Conservation (phyloP, 1,284 basidiomycete genomes). For the Mycosarcoma mackinlayi region DNA sequence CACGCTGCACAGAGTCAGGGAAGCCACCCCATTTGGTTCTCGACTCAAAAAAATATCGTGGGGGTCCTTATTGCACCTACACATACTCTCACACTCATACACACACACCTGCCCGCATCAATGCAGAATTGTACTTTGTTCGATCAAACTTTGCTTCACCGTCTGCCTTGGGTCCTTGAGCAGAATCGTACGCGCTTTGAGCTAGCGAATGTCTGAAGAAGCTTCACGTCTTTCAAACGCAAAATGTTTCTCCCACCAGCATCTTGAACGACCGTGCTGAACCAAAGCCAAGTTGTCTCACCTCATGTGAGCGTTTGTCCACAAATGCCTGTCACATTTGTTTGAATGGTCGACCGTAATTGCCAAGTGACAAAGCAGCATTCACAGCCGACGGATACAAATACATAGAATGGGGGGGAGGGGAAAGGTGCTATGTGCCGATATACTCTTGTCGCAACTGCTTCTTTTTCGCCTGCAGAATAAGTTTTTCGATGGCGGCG, state of each 20-base stretch:
- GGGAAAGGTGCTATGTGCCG: background rate
- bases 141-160: background rate
- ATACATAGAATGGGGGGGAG: background rate
- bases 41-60: background rate
- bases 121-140: slow-evolving; percentile 52
- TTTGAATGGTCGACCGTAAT: too few species aligned
- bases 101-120: slow-evolving; percentile 25
- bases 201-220: too few species aligned
- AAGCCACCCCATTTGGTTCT: background rate
- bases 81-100: slow-evolving; percentile 1
- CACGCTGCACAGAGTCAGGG: background rate
- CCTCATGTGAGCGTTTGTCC: too few species aligned
- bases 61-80: background rate
- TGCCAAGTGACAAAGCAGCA: too few species aligned
- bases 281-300: too few species aligned
- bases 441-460: slow-evolving; percentile 37
- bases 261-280: too few species aligned
- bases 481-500: slow-evolving; percentile 30
- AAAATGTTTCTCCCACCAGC: too few species aligned
- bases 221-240: too few species aligned
- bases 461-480: slow-evolving; percentile 31
- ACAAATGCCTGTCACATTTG: background rate
- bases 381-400: too few species aligned
- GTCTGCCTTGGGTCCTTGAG: too few species aligned
- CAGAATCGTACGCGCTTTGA: background rate